phyloP scores from a whole-genome alignment of 2,329 filamentous ascomycete species.

The Calonectria pteridis region DNA sequence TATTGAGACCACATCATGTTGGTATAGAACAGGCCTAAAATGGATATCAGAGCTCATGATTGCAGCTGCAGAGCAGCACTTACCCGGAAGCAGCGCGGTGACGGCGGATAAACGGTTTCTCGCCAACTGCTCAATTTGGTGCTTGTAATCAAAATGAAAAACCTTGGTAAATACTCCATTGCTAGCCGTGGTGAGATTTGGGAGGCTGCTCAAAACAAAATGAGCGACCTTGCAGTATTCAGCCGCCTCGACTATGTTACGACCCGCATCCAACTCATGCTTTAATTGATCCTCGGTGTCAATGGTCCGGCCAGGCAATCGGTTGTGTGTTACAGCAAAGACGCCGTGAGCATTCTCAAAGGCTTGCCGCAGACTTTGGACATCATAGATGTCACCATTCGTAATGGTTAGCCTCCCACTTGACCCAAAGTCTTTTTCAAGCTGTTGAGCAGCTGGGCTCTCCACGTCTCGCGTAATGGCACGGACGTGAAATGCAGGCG shows the following conservation, averaged over 20 bases:
- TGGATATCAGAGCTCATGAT: not conserved
- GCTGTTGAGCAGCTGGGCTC: not conserved
- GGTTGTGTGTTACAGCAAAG: slow-evolving; percentile 27
- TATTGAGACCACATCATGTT: slow-evolving; percentile 34
- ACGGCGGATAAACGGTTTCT: slow-evolving; percentile 15
- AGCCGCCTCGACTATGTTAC: slow-evolving; percentile 30
- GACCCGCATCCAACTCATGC: slow-evolving; percentile 29
- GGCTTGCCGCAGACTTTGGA: slow-evolving; percentile 5
- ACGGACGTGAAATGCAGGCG: slow-evolving; percentile 12
- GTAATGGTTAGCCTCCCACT: not conserved
- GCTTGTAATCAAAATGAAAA: slow-evolving; percentile 32
- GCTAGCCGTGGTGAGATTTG: slow-evolving; percentile 19
- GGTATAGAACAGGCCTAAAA: slow-evolving; percentile 30
- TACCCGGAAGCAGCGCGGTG: slow-evolving; percentile 27
- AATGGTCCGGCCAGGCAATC: slow-evolving; percentile 14
- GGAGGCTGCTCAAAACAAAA: slow-evolving; percentile 34
- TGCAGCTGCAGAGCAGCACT: not conserved
- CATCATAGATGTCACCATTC: slow-evolving; percentile 23
- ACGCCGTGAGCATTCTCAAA: slow-evolving; percentile 27
- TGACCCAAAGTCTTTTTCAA: not conserved
- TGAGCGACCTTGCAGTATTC: slow-evolving; percentile 23
- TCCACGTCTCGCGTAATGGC: slow-evolving; percentile 16
- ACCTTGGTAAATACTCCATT: slow-evolving; percentile 17
- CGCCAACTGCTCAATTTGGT: slow-evolving; percentile 25
- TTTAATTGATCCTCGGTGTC: slow-evolving; percentile 24